These are phyloP conservation scores for Penicillium odoratum DNA, from an alignment of 495 filamentous ascomycete genomes.

Conservation along the genomic window DNA sequence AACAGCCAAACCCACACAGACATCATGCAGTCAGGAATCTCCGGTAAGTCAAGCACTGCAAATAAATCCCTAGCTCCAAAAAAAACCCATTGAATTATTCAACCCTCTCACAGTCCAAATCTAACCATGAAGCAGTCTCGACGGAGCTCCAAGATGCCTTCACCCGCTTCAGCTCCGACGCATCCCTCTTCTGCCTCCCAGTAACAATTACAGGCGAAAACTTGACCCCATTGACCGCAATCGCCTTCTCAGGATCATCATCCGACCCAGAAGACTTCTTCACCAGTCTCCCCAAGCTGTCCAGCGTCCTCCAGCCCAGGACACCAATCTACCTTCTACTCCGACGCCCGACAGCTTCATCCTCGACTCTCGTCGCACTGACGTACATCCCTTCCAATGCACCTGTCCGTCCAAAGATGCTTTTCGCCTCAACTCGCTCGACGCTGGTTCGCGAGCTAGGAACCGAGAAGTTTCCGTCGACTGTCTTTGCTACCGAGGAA, in stretches of 20 bases:
- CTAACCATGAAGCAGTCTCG: conserved; percentile 59
- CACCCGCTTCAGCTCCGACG: conserved; percentile 63
- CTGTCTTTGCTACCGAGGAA: conserved; percentile 73
- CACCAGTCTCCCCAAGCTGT: conserved; percentile 59
- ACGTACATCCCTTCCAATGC: conserved; percentile 91
- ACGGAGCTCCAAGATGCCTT: conserved; percentile 83
- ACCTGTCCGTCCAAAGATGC: conserved; percentile 91
- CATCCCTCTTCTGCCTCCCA: conserved; percentile 73
- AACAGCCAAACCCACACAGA: conserved; percentile 10
- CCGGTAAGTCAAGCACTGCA: conserved; percentile 50
- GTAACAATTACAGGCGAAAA: conserved; percentile 75
- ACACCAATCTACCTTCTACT: conserved; percentile 83
- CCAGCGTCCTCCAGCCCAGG: conserved; percentile 69
- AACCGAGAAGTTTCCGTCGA: conserved; percentile 80
- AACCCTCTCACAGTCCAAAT: neutral
- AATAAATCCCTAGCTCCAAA: neutral
- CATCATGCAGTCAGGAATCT: conserved; percentile 87
- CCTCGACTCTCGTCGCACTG: conserved; percentile 64
- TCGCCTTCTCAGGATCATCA: conserved; percentile 52
- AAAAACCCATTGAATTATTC: conserved; percentile 6
- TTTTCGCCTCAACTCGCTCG: conserved; percentile 86
- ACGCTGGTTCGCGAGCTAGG: conserved; percentile 85
- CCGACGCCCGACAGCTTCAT: conserved; percentile 56
- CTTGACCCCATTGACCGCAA: conserved; percentile 62
- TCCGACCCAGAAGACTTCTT: conserved; percentile 56